Evolutionary conservation across 768 basidiomycete genomes (phyloP), one percentile per base, ranked within the genome.

Genomic region (Kwoniella newhampshirensis): DNA sequence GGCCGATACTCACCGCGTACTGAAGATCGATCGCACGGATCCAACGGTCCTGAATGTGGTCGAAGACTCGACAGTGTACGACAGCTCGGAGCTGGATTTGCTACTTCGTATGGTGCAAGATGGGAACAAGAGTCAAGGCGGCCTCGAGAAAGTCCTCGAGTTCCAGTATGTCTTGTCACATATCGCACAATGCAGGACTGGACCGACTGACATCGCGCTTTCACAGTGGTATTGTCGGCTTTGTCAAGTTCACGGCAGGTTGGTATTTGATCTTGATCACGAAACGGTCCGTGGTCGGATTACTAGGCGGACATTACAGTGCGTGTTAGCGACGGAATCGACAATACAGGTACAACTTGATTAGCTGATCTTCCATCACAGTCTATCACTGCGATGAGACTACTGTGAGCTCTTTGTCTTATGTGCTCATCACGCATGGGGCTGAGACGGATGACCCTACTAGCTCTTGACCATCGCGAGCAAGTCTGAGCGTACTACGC

Each of bases 81-180:
- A 83, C 47, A 86, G 87, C 23, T 87, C 85, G 72, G 87, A 98
- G 77, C 89, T 96, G 85, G 88, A 84, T 48, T 85, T 86, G 30
- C 84, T 98, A 80, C 80, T 97, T 62, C 89, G 88, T 78, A 96
- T 94, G 90, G 81, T 98, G 8, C 91, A 93, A 59, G 91, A 96
- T 66, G 94, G 93, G 21, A 99, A 96, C 77, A 87, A 86, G 76
- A 82, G 81, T 0, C 86, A 86, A 2, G 94, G 93, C 4, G 91
- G 93, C 7, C 77, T 99, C 59, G 89, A 75, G 86, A 15, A 91
- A 81, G 76, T 85, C 83, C 5, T 85, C 81, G 64, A 81, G 83
- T 45, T 89, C 89, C 75, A 94, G 88, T 78, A 89, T 88, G 89
- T 86, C 18, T 32, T 1, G 6, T 32, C 32, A 13, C 7, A 32